phyloP scores from a whole-genome alignment of 1,284 basidiomycete genomes.

The Butyriboletus appendiculatus region DNA sequence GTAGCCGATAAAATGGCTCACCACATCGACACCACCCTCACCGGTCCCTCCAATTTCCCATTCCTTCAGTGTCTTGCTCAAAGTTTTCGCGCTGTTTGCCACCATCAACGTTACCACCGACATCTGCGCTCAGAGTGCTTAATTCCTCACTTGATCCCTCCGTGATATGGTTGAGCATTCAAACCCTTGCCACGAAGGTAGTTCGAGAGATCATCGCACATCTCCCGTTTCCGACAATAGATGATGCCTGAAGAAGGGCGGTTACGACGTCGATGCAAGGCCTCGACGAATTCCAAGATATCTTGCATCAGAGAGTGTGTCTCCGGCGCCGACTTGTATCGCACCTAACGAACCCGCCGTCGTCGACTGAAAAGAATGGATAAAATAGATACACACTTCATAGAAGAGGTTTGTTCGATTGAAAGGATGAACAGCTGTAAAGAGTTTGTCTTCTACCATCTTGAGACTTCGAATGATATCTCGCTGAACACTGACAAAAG shows the following conservation, averaged over 20 bases:
- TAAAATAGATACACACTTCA: slow-evolving; percentile 48
- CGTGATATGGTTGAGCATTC: slow-evolving; percentile 75
- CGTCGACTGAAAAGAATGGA: neutral
- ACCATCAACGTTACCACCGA: neutral
- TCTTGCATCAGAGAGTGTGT: slow-evolving; percentile 58
- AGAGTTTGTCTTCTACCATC: slow-evolving; percentile 58
- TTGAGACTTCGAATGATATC: slow-evolving; percentile 71
- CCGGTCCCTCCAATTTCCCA: slow-evolving; percentile 62
- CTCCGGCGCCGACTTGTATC: slow-evolving; percentile 56
- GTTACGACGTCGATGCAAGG: slow-evolving; percentile 56
- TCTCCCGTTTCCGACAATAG: slow-evolving; percentile 69
- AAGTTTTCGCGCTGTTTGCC: slow-evolving; percentile 42
- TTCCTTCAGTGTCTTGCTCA: slow-evolving; percentile 60
- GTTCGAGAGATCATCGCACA: slow-evolving; percentile 68
- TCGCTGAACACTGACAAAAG: slow-evolving; percentile 55
- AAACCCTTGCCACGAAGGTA: slow-evolving; percentile 68
- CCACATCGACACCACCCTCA: slow-evolving; percentile 58
- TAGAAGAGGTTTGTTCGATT: slow-evolving; percentile 83
- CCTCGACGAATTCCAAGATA: slow-evolving; percentile 65
- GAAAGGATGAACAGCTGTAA: slow-evolving; percentile 73
- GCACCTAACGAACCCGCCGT: slow-evolving; percentile 45
- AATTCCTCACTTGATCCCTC: slow-evolving; percentile 51
- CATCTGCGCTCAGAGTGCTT: neutral
- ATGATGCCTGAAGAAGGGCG: slow-evolving; percentile 75
- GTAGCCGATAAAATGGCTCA: slow-evolving; percentile 32